These are phyloP conservation scores for Fusarium napiforme DNA, from an alignment of 2,329 filamentous ascomycete species.

Conservation along the genomic window DNA sequence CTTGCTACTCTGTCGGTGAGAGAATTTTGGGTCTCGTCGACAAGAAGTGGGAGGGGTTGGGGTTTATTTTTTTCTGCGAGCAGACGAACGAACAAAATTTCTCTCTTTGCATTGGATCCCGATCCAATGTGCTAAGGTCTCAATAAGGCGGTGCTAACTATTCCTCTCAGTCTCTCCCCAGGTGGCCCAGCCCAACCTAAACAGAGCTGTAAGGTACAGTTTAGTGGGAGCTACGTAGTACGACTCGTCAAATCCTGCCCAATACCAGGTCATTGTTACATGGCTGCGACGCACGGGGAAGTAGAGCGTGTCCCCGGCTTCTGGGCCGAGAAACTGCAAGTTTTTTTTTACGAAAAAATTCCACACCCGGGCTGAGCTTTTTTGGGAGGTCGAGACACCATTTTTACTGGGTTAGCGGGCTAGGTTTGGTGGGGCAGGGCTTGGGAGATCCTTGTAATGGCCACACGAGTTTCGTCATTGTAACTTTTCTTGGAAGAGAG, in stretches of 20 bases:
- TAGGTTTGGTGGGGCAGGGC: constrained; percentile 36
- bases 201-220: background rate
- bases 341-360: constrained; percentile 20
- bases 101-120: constrained; percentile 7
- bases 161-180: background rate
- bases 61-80: constrained; percentile 21
- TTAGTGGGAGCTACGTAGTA: constrained; percentile 7
- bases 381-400: constrained; percentile 1
- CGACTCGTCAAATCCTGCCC: background rate
- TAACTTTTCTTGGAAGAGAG: background rate
- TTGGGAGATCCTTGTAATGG: constrained; percentile 32
- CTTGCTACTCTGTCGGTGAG: constrained; percentile 35
- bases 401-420: constrained; percentile 9
- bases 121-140: constrained; percentile 38
- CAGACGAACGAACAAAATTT: constrained; percentile 12
- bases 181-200: background rate
- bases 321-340: constrained; percentile 12
- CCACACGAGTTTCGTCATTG: constrained; percentile 43
- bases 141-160: constrained; percentile 28
- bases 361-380: constrained; percentile 32
- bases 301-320: background rate
- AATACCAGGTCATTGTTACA: constrained; percentile 14
- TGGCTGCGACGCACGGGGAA: background rate
- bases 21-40: constrained; percentile 38
- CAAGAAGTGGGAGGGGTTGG: constrained; percentile 18